These are phyloP conservation scores for Eucalyptus shirleyi DNA, from an alignment of 345 rosid genomes.

Conservation along the genomic window DNA sequence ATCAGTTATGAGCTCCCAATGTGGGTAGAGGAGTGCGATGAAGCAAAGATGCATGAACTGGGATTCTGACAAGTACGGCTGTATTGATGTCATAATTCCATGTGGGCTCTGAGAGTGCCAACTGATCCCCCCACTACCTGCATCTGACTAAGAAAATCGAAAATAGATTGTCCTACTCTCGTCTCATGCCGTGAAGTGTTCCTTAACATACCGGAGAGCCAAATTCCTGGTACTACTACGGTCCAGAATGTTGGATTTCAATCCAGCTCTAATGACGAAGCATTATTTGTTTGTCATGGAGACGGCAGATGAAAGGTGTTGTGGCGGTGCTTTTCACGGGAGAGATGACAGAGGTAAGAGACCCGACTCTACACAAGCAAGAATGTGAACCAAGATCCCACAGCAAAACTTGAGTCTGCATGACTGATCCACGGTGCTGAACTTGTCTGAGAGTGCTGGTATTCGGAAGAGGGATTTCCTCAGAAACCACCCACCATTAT, in stretches of 20 bases:
- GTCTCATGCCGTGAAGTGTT: background rate
- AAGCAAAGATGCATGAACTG: background rate
- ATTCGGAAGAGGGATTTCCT: background rate
- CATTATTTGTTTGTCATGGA: background rate
- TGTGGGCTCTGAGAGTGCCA: background rate
- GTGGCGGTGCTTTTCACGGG: background rate
- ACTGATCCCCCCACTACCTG: background rate
- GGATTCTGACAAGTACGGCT: background rate
- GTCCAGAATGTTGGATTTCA: background rate
- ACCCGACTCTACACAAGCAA: background rate
- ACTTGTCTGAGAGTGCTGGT: background rate
- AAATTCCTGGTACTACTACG: background rate
- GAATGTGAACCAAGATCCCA: background rate
- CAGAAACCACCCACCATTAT: too few species aligned
- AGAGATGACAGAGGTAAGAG: background rate
- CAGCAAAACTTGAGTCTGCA: background rate
- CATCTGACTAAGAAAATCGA: background rate
- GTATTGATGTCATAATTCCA: background rate
- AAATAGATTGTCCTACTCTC: background rate
- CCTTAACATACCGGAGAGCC: background rate
- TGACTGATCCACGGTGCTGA: background rate
- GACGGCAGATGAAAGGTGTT: background rate
- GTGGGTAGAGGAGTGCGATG: background rate
- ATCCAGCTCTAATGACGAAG: background rate
- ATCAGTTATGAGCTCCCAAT: background rate